Evolutionary conservation across 768 basidiomycete genomes (phyloP), one percentile per base, ranked within the genome.

Genomic region (Atractiella rhizophila): DNA sequence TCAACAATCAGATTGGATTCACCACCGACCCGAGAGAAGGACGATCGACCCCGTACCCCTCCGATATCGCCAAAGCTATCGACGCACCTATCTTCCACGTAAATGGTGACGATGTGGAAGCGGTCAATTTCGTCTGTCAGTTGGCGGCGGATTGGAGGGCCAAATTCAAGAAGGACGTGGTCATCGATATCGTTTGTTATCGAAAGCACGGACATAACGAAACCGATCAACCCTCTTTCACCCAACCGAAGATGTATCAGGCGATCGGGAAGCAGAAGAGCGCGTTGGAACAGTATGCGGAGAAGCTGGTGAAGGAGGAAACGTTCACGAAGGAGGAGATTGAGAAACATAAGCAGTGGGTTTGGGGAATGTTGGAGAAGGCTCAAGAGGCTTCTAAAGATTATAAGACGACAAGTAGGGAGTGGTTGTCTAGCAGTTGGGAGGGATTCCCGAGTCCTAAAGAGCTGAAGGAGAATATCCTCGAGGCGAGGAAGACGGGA

Each of bases 41-140:
- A 34, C 85, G 91, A 43, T 96, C 88, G 15, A 98, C 91, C 4
- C 80, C 91, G 36, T 96, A 98, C 63, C 79, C 79, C 11, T 94
- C 88, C 40, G 91, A 98, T 56, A 79, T 98, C 49, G 91, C 91
- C 47, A 98, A 98, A 61, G 74, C 83, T 35, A 96, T 96, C 57
- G 91, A 98, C 53, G 69, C 91, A 0, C 88, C 88, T 37, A 94
- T 98, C 60, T 88, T 98, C 74, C 88, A 98, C 60, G 91, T 96
- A 55, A 98, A 98, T 54, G 88, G 88, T 34, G 88, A 98, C 66
- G 48, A 94, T 52, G 78, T 76, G 46, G 88, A 98, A 60, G 88
- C 88, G 18, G 85, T 98, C 59, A 96, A 80, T 59, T 98, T 86
- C 56, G 88, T 98, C 29, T 88, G 82, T 62, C 85, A 88, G 54